Base-by-base conservation (phyloP, 108 stramenopile species). In the Pseudonitzschia delicatissima region DNA sequence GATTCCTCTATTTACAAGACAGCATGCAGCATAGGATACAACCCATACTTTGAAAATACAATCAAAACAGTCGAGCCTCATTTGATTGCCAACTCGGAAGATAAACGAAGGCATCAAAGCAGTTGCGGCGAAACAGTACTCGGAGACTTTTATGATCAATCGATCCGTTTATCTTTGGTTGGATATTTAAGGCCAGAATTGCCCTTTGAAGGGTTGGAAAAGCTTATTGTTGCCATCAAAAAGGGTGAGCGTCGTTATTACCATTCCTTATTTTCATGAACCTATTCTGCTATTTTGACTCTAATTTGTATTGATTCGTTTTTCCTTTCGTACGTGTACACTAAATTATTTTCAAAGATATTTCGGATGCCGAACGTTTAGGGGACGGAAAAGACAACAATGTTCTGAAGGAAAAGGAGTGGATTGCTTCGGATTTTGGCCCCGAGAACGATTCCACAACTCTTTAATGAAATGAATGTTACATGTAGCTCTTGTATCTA, bases 201-300 rank as follows among this genome's bases (percentile, higher is more conserved):
- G 40, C 91, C 91, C 7, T 96, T 92, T 65, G 93, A 93, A 60
- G 90, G 93, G 36, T 34, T 92, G 9, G 91, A 91, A 23, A 92
- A 92, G 33, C 65, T 95, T 21, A 80, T 88, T 15, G 81, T 48
- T 8, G 94, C 94, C 1, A 95, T 95, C 34, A 95, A 95, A 62
- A 69, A 81, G n/a, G 53, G 53, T 55, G 50, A 20, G 50, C 25
- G 5, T 87, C 70, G 81, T 86, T 55, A n/a, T 39, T 8, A 11
- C 37, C 17, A 21, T 39, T 8, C 6, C 6, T 39, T 39, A 39
- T 8, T 39, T 39, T 39, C 11, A 6, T 39, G 37, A 6, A 39
- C 6, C 37, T 8, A 11, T 39, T 39, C 11, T 39, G 11, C 37
- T 11, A 39, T 39, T 6, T 6, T 11, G 37, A 39, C 37, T 39